Evolutionary conservation across 129 eudicot genomes (phyloP).

Genomic region (Arctium minus): DNA sequence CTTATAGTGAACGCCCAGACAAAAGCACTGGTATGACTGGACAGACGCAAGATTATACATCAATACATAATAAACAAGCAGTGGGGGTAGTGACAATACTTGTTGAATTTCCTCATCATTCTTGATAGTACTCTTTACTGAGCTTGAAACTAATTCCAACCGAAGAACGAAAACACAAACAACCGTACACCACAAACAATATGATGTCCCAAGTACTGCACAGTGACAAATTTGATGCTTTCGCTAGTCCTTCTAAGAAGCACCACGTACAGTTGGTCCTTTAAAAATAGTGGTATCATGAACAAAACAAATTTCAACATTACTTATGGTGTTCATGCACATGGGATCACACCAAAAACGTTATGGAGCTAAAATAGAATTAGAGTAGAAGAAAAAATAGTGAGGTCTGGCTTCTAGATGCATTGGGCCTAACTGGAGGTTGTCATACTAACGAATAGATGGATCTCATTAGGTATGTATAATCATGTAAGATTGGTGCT

Average conservation of each 20-base stretch:
- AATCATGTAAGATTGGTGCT: not conserved
- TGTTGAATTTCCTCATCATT: not conserved
- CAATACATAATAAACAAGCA: not conserved
- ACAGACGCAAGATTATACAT: not conserved
- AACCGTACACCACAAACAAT: not conserved
- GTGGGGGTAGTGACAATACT: not conserved
- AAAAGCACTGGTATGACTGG: not conserved
- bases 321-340: not conserved
- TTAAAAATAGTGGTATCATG: not conserved
- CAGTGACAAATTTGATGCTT: not conserved
- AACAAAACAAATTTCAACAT: not conserved
- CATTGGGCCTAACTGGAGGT: not conserved
- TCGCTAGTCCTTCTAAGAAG: not conserved
- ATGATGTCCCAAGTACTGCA: not conserved
- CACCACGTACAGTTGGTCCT: not conserved
- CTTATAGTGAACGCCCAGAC: not conserved
- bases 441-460: not conserved
- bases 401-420: not conserved
- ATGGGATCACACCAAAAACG: not conserved
- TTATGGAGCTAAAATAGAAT: not conserved
- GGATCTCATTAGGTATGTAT: not conserved
- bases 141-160: constrained; percentile 2
- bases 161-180: not conserved
- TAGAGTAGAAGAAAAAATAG: not conserved
- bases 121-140: not conserved